phyloP scores from a whole-genome alignment of 257 asterid species.

The Rubia yunnanensis region DNA sequence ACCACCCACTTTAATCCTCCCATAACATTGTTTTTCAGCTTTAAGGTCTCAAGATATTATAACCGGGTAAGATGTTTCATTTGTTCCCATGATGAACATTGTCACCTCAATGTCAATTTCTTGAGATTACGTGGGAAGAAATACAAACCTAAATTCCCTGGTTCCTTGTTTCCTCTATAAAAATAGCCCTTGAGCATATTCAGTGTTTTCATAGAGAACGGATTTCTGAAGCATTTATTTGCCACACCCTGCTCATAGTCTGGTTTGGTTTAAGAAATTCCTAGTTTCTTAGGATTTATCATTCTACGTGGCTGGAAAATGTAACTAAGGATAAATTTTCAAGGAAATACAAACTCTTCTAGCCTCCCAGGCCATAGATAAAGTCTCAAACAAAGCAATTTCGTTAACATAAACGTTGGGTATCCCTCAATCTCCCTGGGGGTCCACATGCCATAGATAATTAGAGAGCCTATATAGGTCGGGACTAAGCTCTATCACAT shows the following conservation, averaged over 20 bases:
- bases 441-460: conserved; percentile 16
- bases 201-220: neutral
- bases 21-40: neutral
- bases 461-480: conserved; percentile 7
- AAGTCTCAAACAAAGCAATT: conserved; percentile 17
- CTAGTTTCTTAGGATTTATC: conserved; percentile 27
- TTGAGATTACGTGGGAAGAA: neutral
- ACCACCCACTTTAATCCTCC: neutral
- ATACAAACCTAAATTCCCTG: neutral
- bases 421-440: neutral
- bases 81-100: neutral
- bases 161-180: neutral
- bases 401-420: conserved; percentile 17
- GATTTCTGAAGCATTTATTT: neutral
- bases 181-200: conserved; percentile 6
- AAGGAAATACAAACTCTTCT: neutral
- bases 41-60: neutral
- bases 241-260: neutral
- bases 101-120: neutral
- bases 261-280: conserved; percentile 16
- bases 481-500: conserved; percentile 14
- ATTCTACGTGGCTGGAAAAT: conserved; percentile 14
- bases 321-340: conserved; percentile 19
- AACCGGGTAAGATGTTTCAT: neutral
- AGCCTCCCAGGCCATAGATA: neutral